A percentile compares a stretch with the other conserved stretches of the same genome.
Conservation (phyloP, 371 early-diverging fungal genomes). For the Syncephalis plumigaleata region DNA sequence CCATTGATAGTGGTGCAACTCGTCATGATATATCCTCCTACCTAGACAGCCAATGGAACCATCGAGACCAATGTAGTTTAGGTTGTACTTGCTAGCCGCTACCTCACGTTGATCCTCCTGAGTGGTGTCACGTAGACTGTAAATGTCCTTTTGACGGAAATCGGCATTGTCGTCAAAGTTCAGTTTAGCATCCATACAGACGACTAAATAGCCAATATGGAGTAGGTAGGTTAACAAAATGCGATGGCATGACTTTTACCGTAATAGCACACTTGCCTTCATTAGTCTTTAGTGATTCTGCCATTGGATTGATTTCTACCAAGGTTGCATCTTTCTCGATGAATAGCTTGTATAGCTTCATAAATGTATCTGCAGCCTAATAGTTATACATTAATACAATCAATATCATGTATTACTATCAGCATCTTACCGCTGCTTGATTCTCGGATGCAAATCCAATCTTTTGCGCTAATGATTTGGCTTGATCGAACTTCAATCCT, state of each 20-base stretch:
- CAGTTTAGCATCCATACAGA: constrained; percentile 87
- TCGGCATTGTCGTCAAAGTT: constrained; percentile 98
- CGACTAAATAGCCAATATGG: constrained; percentile 16
- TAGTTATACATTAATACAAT: neutral
- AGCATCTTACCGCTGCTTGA: constrained; percentile 24
- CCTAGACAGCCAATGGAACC: constrained; percentile 60
- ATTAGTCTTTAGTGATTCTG: constrained; percentile 63
- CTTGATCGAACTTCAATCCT: constrained; percentile 42
- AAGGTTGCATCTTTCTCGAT: constrained; percentile 91
- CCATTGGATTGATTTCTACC: constrained; percentile 96
- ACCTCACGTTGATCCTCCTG: constrained; percentile 98
- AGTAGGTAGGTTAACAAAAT: neutral
- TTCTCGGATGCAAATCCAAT: constrained; percentile 77
- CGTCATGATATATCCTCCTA: too few species aligned
- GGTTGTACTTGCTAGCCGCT: constrained; percentile 84
- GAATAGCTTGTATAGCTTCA: constrained; percentile 88
- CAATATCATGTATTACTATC: neutral
- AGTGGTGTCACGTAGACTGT: constrained; percentile 70
- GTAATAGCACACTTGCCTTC: constrained; percentile 31
- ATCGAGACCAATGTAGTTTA: constrained; percentile 98
- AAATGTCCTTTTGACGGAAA: constrained; percentile 88
- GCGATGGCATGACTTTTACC: neutral
- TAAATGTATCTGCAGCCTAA: constrained; percentile 78
- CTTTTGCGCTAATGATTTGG: constrained; percentile 48
- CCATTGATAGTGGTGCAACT: neutral